phyloP scores from a whole-genome alignment of 164 flowering plant species.

The Saururus chinensis region DNA sequence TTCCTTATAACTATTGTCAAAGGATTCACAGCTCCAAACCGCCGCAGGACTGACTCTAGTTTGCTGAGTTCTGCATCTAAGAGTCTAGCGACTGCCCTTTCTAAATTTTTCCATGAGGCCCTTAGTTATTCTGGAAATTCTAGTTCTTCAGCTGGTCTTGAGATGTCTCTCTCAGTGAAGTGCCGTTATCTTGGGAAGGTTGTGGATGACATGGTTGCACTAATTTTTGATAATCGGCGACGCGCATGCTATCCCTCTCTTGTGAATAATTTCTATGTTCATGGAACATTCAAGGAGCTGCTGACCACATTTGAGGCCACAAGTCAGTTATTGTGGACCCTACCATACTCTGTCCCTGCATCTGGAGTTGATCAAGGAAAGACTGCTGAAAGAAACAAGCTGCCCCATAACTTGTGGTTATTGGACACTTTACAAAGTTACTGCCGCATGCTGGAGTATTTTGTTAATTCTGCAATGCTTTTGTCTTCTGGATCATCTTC shows the following conservation, averaged over 20 bases:
- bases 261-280: conserved; percentile 81
- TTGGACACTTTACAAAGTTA: conserved; percentile 75
- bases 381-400: conserved; percentile 38
- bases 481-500: conserved; percentile 61
- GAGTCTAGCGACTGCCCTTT: conserved; percentile 63
- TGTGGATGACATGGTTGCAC: conserved; percentile 70
- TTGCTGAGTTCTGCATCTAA: conserved; percentile 63
- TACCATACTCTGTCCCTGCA: conserved; percentile 41
- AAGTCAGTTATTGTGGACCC: conserved; percentile 82
- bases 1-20: conserved; percentile 64
- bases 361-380: conserved; percentile 38
- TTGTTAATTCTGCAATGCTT: conserved; percentile 68
- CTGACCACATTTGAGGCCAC: conserved; percentile 93
- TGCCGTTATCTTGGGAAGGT: conserved; percentile 90
- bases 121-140: conserved; percentile 60
- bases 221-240: conserved; percentile 63
- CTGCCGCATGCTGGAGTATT: conserved; percentile 68
- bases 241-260: conserved; percentile 63
- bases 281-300: conserved; percentile 82
- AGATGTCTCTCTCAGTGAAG: conserved; percentile 57
- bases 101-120: conserved; percentile 61
- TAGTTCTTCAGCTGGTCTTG: conserved; percentile 32
- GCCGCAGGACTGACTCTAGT: conserved; percentile 72
- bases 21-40: conserved; percentile 65
- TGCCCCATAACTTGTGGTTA: conserved; percentile 59